Evolutionary conservation across 495 filamentous ascomycete genomes (phyloP).

Genomic region (Pseudomonodictys pantanalensis): DNA sequence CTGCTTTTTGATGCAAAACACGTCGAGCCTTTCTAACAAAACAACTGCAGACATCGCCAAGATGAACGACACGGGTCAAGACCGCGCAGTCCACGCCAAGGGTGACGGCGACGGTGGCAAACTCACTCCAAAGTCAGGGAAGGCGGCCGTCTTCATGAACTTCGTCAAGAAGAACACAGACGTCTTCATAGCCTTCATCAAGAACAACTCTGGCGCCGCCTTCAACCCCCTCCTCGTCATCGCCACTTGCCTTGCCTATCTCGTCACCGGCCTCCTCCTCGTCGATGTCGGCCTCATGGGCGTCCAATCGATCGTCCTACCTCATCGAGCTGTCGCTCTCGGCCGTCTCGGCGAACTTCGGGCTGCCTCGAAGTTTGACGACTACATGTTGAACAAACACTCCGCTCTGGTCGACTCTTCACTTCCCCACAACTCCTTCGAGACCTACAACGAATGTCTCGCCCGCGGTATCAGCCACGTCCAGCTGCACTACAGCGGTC

Average conservation of each 20-base stretch:
- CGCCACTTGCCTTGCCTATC: background rate
- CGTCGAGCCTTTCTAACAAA: too few species aligned
- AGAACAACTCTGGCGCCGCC: background rate
- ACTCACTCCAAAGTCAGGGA: too few species aligned
- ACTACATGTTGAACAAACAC: background rate
- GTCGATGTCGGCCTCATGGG: background rate
- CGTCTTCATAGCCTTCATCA: background rate
- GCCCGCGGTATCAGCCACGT: slow-evolving; percentile 1
- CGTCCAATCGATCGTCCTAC: background rate
- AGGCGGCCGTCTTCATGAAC: background rate
- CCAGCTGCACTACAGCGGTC: background rate
- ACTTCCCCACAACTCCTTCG: background rate
- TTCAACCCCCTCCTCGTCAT: background rate
- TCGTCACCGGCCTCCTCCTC: background rate
- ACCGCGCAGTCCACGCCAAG: too few species aligned
- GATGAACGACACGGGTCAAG: too few species aligned
- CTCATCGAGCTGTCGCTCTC: background rate
- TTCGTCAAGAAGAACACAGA: background rate
- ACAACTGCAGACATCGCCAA: too few species aligned
- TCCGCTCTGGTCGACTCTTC: background rate
- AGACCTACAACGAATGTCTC: slow-evolving; percentile 9
- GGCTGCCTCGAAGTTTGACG: background rate
- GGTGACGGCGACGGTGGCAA: too few species aligned
- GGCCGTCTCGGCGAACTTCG: background rate
- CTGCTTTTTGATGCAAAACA: too few species aligned